Base-by-base conservation (phyloP, 1,139 yeast genomes). In the Entelexis paramagnoliae region DNA sequence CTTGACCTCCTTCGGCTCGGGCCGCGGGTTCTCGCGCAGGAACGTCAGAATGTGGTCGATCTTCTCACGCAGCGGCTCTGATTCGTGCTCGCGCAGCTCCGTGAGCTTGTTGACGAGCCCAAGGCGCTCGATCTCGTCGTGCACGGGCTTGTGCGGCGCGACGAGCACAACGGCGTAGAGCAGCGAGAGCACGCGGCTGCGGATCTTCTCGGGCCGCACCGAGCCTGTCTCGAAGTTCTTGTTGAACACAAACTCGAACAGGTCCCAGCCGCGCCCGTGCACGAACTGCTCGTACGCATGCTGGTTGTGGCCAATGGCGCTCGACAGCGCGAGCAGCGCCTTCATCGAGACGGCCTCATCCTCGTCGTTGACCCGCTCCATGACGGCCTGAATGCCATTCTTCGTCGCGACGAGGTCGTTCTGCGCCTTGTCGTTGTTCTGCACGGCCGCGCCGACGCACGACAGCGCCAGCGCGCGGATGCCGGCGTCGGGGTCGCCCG, bases 361-460 rank as follows among this genome's bases (percentile, higher is more conserved):
- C 13, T 54, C 61, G 28, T 59, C 56, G 7, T 60, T 55, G 7
- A 56, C 49, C 33, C 60, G 51, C 32, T 56, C 58, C 52, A 67
- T 46, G 28, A 67, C 52, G 24, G 54, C 57, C 7, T 55, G 50
- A 13, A 66, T 54, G 8, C 64, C 65, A 2, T 54, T 54, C 22
- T 58, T 58, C 10, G 64, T 58, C 10, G 58, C 50, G 2, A 56
- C 63, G 72, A 62, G 52, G 51, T 78, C 84, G 51, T 74, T 72
- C 67, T 88, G 96, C 4, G 89, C 73, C 54, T 75, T 76, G 2
- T 79, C 80, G 64, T 91, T 91, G 65, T 91, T 91, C 67, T 91
- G 98, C 1, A 85, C 94, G 0, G 97, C 95, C 1, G 91, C 84
- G 2, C 95, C 96, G 33, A 89, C 75, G 40, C 86, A 78, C 50